Conservation (phyloP, 352 stramenopile genomes). For the Paralagenidium karlingii region DNA sequence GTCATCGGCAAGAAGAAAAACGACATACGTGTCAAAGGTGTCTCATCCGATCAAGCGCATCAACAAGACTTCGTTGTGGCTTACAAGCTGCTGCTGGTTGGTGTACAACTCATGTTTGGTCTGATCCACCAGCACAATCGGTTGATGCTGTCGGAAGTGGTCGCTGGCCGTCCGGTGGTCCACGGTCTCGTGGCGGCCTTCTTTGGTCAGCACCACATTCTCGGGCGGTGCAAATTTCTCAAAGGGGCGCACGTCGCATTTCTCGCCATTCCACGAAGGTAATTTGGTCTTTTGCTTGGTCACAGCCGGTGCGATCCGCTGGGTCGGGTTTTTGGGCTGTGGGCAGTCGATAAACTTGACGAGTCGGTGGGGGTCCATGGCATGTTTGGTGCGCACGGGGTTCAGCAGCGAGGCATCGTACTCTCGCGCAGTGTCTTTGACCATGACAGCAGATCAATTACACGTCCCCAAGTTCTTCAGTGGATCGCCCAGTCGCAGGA, state of each 20-base stretch:
- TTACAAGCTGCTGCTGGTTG: neutral
- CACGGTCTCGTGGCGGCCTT: conserved; percentile 16
- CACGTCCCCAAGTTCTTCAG: too few relatives aligned
- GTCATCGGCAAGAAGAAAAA: neutral
- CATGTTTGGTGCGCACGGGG: too few relatives aligned
- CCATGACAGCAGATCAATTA: too few relatives aligned
- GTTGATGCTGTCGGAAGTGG: conserved; percentile 11
- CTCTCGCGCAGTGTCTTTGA: too few relatives aligned
- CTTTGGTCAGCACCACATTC: conserved; percentile 17
- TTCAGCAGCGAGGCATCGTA: too few relatives aligned
- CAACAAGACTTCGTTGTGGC: neutral
- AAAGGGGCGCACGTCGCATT: conserved; percentile 34
- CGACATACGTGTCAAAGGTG: neutral
- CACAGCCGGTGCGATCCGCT: too few relatives aligned
- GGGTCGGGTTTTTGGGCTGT: too few relatives aligned
- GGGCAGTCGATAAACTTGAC: too few relatives aligned
- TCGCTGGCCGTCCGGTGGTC: conserved; percentile 9
- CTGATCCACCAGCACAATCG: conserved; percentile 8
- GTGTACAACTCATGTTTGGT: neutral
- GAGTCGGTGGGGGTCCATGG: too few relatives aligned
- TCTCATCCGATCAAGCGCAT: conserved; percentile 6
- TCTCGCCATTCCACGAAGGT: conserved; percentile 58
- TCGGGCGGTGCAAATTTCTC: conserved; percentile 16
- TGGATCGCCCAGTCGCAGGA: too few relatives aligned
- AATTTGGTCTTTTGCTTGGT: too few relatives aligned